Evolutionary conservation across 768 basidiomycete species (phyloP).

Genomic region (Pulveroboletus ravenelii): DNA sequence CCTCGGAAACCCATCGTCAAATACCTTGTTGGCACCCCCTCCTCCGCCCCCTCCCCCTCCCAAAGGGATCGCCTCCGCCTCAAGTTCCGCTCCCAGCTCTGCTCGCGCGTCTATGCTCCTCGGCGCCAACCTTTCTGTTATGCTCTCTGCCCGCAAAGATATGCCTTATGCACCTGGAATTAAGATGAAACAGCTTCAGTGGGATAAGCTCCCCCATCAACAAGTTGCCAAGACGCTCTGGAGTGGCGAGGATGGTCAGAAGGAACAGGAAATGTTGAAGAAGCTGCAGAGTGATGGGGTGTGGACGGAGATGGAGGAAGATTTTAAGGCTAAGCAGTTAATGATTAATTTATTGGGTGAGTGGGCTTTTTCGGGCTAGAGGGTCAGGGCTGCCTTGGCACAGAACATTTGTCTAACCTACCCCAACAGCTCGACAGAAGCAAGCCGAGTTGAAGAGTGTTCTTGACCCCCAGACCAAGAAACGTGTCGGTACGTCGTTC

Average conservation of each 20-base stretch:
- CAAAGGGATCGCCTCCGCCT: slow-evolving; percentile 30
- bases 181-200: slow-evolving; percentile 97
- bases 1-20: slow-evolving; percentile 24
- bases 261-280: slow-evolving; percentile 75
- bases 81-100: slow-evolving; percentile 40
- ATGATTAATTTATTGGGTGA: slow-evolving; percentile 86
- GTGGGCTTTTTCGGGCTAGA: slow-evolving; percentile 7
- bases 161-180: slow-evolving; percentile 77
- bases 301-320: slow-evolving; percentile 95
- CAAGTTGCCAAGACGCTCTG: slow-evolving; percentile 84
- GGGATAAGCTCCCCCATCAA: slow-evolving; percentile 95
- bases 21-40: slow-evolving; percentile 24
- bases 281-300: slow-evolving; percentile 83
- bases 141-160: slow-evolving; percentile 73
- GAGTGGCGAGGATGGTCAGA: slow-evolving; percentile 59
- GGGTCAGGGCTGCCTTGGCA: not conserved
- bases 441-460: slow-evolving; percentile 89
- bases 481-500: slow-evolving; percentile 75
- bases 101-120: slow-evolving; percentile 57
- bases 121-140: slow-evolving; percentile 51
- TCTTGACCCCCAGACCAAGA: slow-evolving; percentile 85
- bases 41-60: slow-evolving; percentile 36
- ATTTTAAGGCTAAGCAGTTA: slow-evolving; percentile 94
- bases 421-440: slow-evolving; percentile 63
- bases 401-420: slow-evolving; percentile 7